These are phyloP conservation scores for Rhizophagus clarus DNA, from an alignment of 192 early-diverging fungal species.

Conservation along the genomic window DNA sequence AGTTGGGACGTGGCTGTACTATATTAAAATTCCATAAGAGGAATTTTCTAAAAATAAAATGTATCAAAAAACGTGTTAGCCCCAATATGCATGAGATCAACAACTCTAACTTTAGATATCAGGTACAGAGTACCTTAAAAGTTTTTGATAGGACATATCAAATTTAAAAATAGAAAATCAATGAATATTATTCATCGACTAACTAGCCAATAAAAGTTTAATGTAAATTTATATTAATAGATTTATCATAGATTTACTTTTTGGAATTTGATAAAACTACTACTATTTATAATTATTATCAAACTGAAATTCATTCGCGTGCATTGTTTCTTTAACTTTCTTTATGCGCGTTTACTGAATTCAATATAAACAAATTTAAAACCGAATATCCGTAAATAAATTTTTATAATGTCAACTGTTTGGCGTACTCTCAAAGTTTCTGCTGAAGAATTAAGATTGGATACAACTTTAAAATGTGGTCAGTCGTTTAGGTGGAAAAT, in stretches of 20 bases:
- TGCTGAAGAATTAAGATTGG: constrained; percentile 67
- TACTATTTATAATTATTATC: not conserved
- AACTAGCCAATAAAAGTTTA: not conserved
- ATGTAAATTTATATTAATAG: not conserved
- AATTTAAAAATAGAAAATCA: not conserved
- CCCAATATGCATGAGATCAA: not conserved
- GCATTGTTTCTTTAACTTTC: not conserved
- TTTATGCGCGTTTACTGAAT: not conserved
- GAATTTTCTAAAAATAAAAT: constrained; percentile 3
- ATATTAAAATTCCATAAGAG: not conserved
- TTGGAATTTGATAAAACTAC: no score
- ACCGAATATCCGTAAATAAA: not conserved
- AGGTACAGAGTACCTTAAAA: not conserved
- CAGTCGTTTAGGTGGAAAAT: constrained; percentile 91
- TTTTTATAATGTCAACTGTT: not conserved
- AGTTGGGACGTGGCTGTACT: constrained; percentile 2
- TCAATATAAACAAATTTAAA: not conserved
- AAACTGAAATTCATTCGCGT: not conserved
- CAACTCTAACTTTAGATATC: not conserved
- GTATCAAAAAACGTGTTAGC: not conserved
- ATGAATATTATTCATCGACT: not conserved
- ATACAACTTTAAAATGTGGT: constrained; percentile 83
- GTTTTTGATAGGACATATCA: no score
- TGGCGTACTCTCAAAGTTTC: constrained; percentile 21
- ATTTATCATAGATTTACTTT: not conserved